Conservation (phyloP, 768 basidiomycete genomes). For the Tricholoma bakamatsutake region DNA sequence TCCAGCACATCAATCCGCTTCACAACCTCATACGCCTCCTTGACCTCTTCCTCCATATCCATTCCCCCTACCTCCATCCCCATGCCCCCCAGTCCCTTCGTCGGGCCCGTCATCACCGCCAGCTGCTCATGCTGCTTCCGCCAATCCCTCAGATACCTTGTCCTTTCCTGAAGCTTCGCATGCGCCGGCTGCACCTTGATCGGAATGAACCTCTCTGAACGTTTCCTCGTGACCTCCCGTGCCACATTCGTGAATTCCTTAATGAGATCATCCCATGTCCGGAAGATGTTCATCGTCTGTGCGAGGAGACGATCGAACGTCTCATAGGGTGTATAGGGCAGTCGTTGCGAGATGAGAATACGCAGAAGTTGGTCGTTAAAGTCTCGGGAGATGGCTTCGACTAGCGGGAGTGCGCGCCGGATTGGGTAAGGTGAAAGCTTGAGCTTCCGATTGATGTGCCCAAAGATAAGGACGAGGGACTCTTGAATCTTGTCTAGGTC, state of each 20-base stretch:
- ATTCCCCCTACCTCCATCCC: slow-evolving; percentile 81
- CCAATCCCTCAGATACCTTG: slow-evolving; percentile 85
- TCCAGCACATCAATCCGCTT: slow-evolving; percentile 96
- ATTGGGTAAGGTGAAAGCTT: slow-evolving; percentile 96
- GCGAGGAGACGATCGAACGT: slow-evolving; percentile 85
- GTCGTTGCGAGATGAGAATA: slow-evolving; percentile 84
- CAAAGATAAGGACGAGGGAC: slow-evolving; percentile 80
- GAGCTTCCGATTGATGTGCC: slow-evolving; percentile 92
- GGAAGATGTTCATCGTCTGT: slow-evolving; percentile 73
- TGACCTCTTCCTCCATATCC: slow-evolving; percentile 98
- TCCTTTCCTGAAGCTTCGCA: slow-evolving; percentile 83
- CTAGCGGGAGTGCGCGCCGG: slow-evolving; percentile 89
- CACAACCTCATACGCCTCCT: slow-evolving; percentile 94
- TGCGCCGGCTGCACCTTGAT: slow-evolving; percentile 94
- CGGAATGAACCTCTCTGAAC: slow-evolving; percentile 90
- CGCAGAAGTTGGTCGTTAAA: slow-evolving; percentile 93
- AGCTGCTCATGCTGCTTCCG: slow-evolving; percentile 97
- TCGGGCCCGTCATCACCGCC: slow-evolving; percentile 94
- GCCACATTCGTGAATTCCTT: slow-evolving; percentile 93
- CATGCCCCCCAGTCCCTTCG: slow-evolving; percentile 71
- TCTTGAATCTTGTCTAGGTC: slow-evolving; percentile 95
- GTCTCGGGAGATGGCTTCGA: slow-evolving; percentile 96
- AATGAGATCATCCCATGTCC: slow-evolving; percentile 84
- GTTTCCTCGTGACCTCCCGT: slow-evolving; percentile 86
- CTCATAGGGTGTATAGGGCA: slow-evolving; percentile 91